Base-by-base conservation (phyloP, 495 filamentous ascomycete genomes). In the Penicillium parvum region DNA sequence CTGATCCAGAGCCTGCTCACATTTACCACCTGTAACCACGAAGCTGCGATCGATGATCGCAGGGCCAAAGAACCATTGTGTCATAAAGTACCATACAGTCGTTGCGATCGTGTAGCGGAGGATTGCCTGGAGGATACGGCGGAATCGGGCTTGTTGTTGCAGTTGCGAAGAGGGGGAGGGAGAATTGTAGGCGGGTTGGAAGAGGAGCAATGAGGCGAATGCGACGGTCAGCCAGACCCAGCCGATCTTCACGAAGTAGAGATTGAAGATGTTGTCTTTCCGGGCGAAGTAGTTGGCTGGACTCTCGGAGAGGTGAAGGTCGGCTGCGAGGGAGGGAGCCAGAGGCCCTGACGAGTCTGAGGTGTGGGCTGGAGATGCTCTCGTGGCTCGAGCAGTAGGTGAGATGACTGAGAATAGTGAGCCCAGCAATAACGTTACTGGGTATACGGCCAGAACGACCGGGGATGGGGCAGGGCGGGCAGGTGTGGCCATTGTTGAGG, bases 51-150 rank as follows among this genome's bases (percentile, higher is more conserved):
- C 92, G 49, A 96, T 92, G 9, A 97, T 68, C 5, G 88, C 72
- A 15, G 92, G 82, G 0, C 92, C 92, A 52, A 98, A 95, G 60
- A 83, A 96, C 92, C 91, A 96, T 71, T 96, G 92, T 51, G 94
- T 98, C 12, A 87, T 78, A 12, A 79, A 59, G 18, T 84, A 74
- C 88, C 88, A 95, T 68, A 79, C 86, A 2, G 60, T 33, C 5
- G 88, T 92, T 0, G 86, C 81, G 5, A 87, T 61, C 3, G 49
- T 66, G 76, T 88, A 97, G 2, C 92, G 71, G 7, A 82, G 29
- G 6, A 65, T 28, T 0, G 82, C 86, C 27, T 76, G 69, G 0
- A 74, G 40, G 19, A 50, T 32, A 6, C 60, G 53, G 27, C 62
- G 54, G 32, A 55, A 29, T 21, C 61, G 58, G 8, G 43, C 47